A percentile compares a stretch with the other conserved stretches of the same genome.
These are phyloP conservation scores for Parietaria judaica DNA, from an alignment of 306 rosid genomes.

Conservation along the genomic window DNA sequence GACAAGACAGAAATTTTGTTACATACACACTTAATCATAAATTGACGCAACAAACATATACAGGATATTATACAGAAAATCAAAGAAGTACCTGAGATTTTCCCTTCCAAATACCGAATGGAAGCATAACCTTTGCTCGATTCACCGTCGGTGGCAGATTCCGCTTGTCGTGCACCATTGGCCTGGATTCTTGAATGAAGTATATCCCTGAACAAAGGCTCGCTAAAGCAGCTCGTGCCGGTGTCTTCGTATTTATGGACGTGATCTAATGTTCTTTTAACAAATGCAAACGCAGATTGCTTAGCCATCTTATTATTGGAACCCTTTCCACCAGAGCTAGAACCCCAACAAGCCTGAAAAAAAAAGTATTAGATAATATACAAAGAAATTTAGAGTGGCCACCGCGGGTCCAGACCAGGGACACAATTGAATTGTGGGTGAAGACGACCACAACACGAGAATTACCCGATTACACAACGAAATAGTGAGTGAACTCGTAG, in stretches of 20 bases:
- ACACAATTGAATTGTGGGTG: no score
- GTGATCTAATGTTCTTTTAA: constrained; percentile 72
- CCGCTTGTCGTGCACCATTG: constrained; percentile 36
- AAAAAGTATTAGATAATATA: background rate
- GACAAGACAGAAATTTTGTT: no score
- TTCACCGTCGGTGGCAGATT: constrained; percentile 52
- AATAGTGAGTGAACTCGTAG: no score
- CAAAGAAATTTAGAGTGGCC: no score
- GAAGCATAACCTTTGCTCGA: constrained; percentile 51
- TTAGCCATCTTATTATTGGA: constrained; percentile 80
- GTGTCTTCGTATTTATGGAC: constrained; percentile 76
- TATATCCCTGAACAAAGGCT: constrained; percentile 57
- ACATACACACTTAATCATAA: background rate
- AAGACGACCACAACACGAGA: no score
- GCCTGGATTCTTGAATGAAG: constrained; percentile 50
- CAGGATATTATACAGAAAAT: background rate
- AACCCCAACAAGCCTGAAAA: constrained; percentile 68
- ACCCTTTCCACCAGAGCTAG: constrained; percentile 77
- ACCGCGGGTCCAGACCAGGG: no score
- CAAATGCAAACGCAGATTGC: constrained; percentile 75
- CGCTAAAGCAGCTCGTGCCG: constrained; percentile 88
- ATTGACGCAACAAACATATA: constrained; percentile 7
- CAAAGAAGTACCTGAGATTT: constrained; percentile 37
- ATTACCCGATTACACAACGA: no score
- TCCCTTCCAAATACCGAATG: constrained; percentile 52